Base-by-base conservation (phyloP, 208 protist species). In the Porcisia deanei region DNA sequence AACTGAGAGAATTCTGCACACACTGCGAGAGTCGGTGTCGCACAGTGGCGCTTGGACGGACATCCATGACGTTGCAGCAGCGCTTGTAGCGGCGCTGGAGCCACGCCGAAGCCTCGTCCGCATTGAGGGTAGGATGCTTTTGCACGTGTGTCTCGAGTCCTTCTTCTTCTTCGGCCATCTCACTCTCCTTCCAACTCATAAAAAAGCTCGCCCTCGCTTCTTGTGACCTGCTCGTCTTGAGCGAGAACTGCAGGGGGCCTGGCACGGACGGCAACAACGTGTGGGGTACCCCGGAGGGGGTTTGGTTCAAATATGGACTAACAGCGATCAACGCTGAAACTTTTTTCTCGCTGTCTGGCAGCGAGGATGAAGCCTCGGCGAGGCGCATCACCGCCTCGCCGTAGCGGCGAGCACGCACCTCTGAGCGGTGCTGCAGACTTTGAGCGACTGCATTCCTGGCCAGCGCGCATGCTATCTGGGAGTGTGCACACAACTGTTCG, bases 71-170 rank as follows among this genome's bases (percentile, higher is more conserved):
- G 2, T 75, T 60, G 61, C 80, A 82, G 69, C 84, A 88, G 54
- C 76, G 65, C 57, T 69, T n/a, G 65, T 85, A 88, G 61, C 77
- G 75, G 30, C 70, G 80, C 64, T 57, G 71, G 67, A 84, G 59
- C 80, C 73, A 77, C 58, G 22, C 58, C 37, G 53, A 22, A 9
- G 67, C 80, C 49, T 25, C 43, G 43, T 77, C 77, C 2, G 0
- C 61, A 20, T 30, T 54, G n/a, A 73, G 58, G n/a, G 53, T 52
- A 3, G 30, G 14, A 53, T 77, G 71, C 57, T 55, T 49, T 10
- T 63, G 25, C n/a, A 77, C 53, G 37, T 59, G 69, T 1, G 14
- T 45, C 34, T 81, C 81, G 20, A 81, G 58, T 30, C 63, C 52
- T 18, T 81, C 81, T 25, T 64, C 54, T 34, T 81, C 81, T 39